Conservation (phyloP, 805 yeast species). For the Spathaspora arborariae region DNA sequence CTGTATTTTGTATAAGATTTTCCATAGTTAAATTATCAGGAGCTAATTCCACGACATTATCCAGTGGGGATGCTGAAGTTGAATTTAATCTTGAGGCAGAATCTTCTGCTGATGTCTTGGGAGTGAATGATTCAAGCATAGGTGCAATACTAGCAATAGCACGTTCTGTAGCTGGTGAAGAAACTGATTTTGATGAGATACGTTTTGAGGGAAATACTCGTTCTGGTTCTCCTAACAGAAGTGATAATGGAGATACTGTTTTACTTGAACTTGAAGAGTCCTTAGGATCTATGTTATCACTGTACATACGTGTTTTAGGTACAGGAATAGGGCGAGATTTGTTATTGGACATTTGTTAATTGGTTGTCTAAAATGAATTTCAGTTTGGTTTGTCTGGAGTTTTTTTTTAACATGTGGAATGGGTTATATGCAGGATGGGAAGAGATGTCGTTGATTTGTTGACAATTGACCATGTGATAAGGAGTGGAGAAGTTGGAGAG, state of each 20-base stretch:
- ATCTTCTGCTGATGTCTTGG: conserved; percentile 50
- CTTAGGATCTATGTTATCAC: background rate
- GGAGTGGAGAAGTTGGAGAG: no score
- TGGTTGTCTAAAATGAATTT: no score
- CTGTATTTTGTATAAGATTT: conserved; percentile 3
- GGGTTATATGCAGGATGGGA: no score
- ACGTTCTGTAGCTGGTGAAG: conserved; percentile 37
- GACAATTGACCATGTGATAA: no score
- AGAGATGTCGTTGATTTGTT: no score
- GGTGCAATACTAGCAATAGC: conserved; percentile 83
- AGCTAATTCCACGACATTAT: conserved; percentile 6
- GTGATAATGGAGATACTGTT: conserved; percentile 33
- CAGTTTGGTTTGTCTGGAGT: no score
- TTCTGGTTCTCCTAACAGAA: conserved; percentile 9
- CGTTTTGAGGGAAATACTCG: no score
- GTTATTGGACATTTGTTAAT: background rate
- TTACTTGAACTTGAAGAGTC: conserved; percentile 8
- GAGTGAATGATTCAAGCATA: conserved; percentile 66
- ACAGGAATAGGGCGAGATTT: background rate
- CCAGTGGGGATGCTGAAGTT: conserved; percentile 9
- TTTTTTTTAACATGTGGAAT: no score
- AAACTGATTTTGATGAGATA: conserved; percentile 5
- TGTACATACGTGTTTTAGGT: background rate
- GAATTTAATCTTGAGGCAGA: conserved; percentile 13
- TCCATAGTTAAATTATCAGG: conserved; percentile 2